These are phyloP conservation scores for Talaromyces rugulosus DNA, from an alignment of 2,329 filamentous ascomycete genomes.

Conservation along the genomic window DNA sequence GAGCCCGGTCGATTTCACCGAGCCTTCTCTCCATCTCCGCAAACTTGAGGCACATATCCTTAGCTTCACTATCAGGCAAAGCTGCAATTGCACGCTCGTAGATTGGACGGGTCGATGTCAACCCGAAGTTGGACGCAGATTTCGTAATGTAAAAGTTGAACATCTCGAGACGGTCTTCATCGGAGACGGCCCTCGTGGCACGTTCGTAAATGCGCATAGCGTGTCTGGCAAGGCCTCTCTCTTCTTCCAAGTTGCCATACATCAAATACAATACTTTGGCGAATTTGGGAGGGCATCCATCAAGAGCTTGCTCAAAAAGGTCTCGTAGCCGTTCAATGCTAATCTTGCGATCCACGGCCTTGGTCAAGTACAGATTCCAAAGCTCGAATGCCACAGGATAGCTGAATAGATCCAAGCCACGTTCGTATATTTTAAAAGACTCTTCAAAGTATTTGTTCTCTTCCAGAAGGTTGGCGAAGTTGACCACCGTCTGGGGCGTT, in stretches of 20 bases:
- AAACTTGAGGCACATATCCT: slow-evolving; percentile 98
- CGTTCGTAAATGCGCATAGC: slow-evolving; percentile 99
- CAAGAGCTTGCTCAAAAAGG: slow-evolving; percentile 93
- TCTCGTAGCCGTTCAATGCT: slow-evolving; percentile 90
- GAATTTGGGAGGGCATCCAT: slow-evolving; percentile 91
- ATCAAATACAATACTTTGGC: slow-evolving; percentile 95
- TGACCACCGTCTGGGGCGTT: slow-evolving; percentile 96
- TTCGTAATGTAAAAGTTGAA: slow-evolving; percentile 99
- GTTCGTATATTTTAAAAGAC: slow-evolving; percentile 95
- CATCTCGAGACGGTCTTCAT: slow-evolving; percentile 94
- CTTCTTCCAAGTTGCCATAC: slow-evolving; percentile 97
- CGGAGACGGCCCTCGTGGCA: slow-evolving; percentile 87
- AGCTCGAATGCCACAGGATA: slow-evolving; percentile 97
- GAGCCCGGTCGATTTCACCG: slow-evolving; percentile 88
- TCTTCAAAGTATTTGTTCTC: slow-evolving; percentile 95
- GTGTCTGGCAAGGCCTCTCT: slow-evolving; percentile 86
- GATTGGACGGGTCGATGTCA: slow-evolving; percentile 89
- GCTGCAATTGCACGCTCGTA: slow-evolving; percentile 94
- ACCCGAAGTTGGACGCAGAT: slow-evolving; percentile 93
- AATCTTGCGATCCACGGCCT: slow-evolving; percentile 93
- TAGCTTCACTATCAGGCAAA: slow-evolving; percentile 87
- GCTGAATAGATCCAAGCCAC: slow-evolving; percentile 94
- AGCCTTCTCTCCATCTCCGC: slow-evolving; percentile 91
- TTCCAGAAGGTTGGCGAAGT: slow-evolving; percentile 92
- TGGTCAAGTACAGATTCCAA: slow-evolving; percentile 97